Percentiles rank a stretch among this genome's conserved stretches.
phyloP scores from a whole-genome alignment of 768 basidiomycete genomes.

The Flagelloscypha sp. region DNA sequence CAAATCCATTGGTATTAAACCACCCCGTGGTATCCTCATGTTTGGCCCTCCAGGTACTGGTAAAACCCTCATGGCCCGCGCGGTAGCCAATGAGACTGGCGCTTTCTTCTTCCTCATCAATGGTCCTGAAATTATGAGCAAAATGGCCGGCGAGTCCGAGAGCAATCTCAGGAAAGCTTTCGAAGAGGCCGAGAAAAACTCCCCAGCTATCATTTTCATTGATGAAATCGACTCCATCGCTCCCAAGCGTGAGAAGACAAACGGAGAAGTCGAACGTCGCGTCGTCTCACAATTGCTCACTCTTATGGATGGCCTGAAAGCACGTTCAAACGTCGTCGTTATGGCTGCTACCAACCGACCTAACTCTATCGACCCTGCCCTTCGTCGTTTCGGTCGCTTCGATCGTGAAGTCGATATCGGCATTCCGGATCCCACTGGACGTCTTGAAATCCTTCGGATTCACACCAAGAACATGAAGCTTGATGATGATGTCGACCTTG shows the following conservation, averaged over 20 bases:
- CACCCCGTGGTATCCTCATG: constrained; percentile 97
- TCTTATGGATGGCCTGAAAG: constrained; percentile 98
- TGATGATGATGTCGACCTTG: constrained; percentile 91
- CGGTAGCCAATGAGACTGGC: constrained; percentile 98
- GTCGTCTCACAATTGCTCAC: constrained; percentile 98
- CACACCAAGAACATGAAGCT: constrained; percentile 99
- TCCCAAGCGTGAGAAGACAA: constrained; percentile 99
- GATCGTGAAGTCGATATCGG: constrained; percentile 99
- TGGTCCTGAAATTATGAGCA: constrained; percentile 99
- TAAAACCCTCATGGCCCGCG: constrained; percentile 99
- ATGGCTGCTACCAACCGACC: constrained; percentile 99
- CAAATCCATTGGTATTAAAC: constrained; percentile 99
- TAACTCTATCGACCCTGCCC: constrained; percentile 98
- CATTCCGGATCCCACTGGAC: constrained; percentile 98
- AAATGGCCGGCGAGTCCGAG: constrained; percentile 99
- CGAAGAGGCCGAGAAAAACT: constrained; percentile 99
- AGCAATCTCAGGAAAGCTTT: constrained; percentile 97
- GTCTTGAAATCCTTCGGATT: constrained; percentile 96
- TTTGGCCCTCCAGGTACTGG: constrained; percentile 98
- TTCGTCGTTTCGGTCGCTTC: constrained; percentile 97
- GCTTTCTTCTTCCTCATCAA: constrained; percentile 99
- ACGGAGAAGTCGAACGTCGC: constrained; percentile 98
- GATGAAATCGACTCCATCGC: constrained; percentile 99
- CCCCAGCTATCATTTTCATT: constrained; percentile 98
- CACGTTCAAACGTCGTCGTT: constrained; percentile 97